Percentiles rank a stretch among this genome's conserved stretches.
Conservation (phyloP, 1,284 basidiomycete genomes). For the Porogramme epimiltina region DNA sequence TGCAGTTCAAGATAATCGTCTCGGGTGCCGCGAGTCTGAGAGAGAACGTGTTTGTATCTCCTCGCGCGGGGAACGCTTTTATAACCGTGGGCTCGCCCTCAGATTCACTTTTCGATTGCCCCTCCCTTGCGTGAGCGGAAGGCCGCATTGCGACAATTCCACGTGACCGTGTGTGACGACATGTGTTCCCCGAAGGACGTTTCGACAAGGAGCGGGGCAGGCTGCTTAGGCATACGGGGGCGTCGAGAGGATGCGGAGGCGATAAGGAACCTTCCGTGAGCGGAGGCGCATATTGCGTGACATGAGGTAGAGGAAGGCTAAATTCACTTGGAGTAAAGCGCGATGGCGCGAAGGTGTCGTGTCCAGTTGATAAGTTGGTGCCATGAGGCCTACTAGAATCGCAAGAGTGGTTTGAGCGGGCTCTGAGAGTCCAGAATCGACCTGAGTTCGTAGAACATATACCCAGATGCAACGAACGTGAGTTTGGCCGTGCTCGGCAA, state of each 20-base stretch:
- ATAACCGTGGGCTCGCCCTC: conserved; percentile 1
- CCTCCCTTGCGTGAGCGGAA: conserved; percentile 19
- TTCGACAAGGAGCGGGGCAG: background rate
- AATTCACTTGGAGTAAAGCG: background rate
- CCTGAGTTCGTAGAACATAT: no score
- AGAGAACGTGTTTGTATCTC: conserved; percentile 3
- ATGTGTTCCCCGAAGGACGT: conserved; percentile 6
- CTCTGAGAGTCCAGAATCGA: no score
- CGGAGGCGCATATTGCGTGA: background rate
- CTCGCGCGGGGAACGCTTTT: background rate
- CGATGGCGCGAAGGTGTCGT: conserved; percentile 6
- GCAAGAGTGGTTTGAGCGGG: background rate
- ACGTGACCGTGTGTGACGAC: conserved; percentile 18
- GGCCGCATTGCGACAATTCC: conserved; percentile 20
- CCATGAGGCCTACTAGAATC: background rate
- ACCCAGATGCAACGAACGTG: no score
- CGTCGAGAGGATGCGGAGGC: background rate
- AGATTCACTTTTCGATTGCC: background rate
- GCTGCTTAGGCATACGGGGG: background rate
- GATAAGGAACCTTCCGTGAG: conserved; percentile 2
- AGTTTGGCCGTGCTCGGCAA: no score
- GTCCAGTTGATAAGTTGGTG: background rate
- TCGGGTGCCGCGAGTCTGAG: background rate
- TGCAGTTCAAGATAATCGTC: background rate
- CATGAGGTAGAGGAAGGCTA: background rate